These are phyloP conservation scores for Ceratobasidium sp. DNA, from an alignment of 1,284 basidiomycete species.

Conservation along the genomic window DNA sequence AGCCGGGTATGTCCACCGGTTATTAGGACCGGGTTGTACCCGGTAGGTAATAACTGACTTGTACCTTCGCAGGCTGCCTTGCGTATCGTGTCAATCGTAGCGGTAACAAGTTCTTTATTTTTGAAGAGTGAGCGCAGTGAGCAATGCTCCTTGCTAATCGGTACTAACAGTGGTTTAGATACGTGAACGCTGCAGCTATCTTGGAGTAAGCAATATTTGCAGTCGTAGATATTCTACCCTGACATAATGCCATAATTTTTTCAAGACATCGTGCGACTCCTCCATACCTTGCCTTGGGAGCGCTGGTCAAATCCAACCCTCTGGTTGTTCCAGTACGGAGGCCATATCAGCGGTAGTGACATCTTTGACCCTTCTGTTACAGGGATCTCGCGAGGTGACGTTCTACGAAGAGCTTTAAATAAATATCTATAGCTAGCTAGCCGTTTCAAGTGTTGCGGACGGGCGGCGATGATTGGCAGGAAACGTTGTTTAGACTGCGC, in stretches of 20 bases:
- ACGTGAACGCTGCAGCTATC: slow-evolving; percentile 4
- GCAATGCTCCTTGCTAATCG: too few relatives aligned
- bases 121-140: slow-evolving; percentile 11
- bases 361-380: not conserved
- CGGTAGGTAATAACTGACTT: not conserved
- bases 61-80: slow-evolving; percentile 23
- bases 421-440: too few relatives aligned
- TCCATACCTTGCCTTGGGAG: not conserved
- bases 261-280: slow-evolving; percentile 4
- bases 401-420: slow-evolving; percentile 16
- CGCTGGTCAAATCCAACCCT: not conserved
- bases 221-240: not conserved
- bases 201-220: not conserved
- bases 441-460: too few relatives aligned
- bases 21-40: not conserved
- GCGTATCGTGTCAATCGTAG: slow-evolving; percentile 11
- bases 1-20: not conserved
- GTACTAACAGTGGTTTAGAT: too few relatives aligned
- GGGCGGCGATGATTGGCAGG: too few relatives aligned
- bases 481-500: too few relatives aligned
- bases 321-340: slow-evolving; percentile 14
- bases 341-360: not conserved
- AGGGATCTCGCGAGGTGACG: slow-evolving; percentile 8
- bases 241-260: not conserved
- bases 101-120: slow-evolving; percentile 5